A percentile compares a stretch with the other conserved stretches of the same genome.
phyloP scores from a whole-genome alignment of 2,329 filamentous ascomycete genomes.

The Pseudomassariella vexata region DNA sequence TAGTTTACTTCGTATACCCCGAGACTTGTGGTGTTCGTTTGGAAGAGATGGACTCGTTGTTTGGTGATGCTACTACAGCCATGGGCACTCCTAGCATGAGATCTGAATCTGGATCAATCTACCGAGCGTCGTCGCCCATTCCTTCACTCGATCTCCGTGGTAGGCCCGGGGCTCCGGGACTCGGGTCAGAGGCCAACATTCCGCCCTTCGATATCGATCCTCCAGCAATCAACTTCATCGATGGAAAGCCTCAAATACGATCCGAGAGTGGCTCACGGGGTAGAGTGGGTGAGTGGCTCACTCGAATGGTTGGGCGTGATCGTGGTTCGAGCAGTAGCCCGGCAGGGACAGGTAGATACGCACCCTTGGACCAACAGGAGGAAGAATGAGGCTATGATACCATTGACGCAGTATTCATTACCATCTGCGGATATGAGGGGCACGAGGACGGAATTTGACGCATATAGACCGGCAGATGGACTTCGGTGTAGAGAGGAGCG shows the following conservation, averaged over 20 bases:
- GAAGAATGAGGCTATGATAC: conserved; percentile 28
- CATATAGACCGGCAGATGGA: too few relatives aligned
- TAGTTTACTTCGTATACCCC: conserved; percentile 96
- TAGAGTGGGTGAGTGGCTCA: conserved; percentile 45
- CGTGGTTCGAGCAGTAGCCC: conserved; percentile 25
- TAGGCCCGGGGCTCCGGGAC: conserved; percentile 46
- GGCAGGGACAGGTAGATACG: conserved; percentile 33
- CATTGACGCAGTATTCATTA: too few relatives aligned
- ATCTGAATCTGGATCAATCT: conserved; percentile 72
- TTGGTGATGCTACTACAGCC: conserved; percentile 84
- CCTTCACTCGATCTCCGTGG: conserved; percentile 69
- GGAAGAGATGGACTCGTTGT: conserved; percentile 93
- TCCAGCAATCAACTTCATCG: conserved; percentile 52
- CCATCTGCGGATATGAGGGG: too few relatives aligned
- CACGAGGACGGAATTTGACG: too few relatives aligned
- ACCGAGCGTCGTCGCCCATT: conserved; percentile 72
- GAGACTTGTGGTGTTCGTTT: conserved; percentile 93
- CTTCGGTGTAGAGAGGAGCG: too few relatives aligned
- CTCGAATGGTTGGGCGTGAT: conserved; percentile 31
- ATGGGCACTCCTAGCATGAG: conserved; percentile 72
- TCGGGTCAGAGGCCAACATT: conserved; percentile 67
- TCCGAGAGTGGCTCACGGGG: conserved; percentile 26
- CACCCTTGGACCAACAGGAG: conserved; percentile 33
- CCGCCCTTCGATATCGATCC: conserved; percentile 79
- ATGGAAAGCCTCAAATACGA: conserved; percentile 33